phyloP scores from a whole-genome alignment of 2,329 filamentous ascomycete species.

The Leptographium flavum region DNA sequence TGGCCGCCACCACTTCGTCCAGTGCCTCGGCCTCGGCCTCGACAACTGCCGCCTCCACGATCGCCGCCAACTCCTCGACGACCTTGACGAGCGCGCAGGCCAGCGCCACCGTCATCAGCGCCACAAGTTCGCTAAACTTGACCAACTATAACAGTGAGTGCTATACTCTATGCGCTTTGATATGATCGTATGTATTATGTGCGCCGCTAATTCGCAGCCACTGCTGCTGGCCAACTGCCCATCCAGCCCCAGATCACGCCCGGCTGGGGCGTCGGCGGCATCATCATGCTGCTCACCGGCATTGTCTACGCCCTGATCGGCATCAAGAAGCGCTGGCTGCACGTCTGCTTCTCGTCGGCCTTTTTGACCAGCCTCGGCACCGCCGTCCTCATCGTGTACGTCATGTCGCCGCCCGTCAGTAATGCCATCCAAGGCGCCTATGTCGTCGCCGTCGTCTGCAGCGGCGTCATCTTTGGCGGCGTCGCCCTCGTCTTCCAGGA shows the following conservation, averaged over 20 bases:
- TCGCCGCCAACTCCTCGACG: background rate
- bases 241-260: slow-evolving; percentile 64
- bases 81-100: background rate
- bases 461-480: slow-evolving; percentile 60
- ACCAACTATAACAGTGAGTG: slow-evolving; percentile 15
- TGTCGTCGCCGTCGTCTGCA: slow-evolving; percentile 61
- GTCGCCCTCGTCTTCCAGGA: slow-evolving; percentile 68
- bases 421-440: slow-evolving; percentile 74
- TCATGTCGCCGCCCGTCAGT: slow-evolving; percentile 67
- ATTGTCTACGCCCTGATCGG: slow-evolving; percentile 59
- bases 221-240: slow-evolving; percentile 46
- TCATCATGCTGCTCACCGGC: slow-evolving; percentile 63
- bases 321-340: slow-evolving; percentile 66
- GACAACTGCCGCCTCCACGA: background rate
- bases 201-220: slow-evolving; percentile 17
- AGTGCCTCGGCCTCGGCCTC: background rate
- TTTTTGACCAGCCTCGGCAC: slow-evolving; percentile 61
- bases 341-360: slow-evolving; percentile 67
- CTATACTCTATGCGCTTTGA: background rate
- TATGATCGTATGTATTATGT: background rate
- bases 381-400: slow-evolving; percentile 72
- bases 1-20: background rate
- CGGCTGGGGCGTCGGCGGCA: slow-evolving; percentile 64
- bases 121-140: background rate
- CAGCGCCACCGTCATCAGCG: background rate